Evolutionary conservation across 768 basidiomycete species (phyloP), one percentile per base, ranked within the genome.

Genomic region (Crucibulum laeve): DNA sequence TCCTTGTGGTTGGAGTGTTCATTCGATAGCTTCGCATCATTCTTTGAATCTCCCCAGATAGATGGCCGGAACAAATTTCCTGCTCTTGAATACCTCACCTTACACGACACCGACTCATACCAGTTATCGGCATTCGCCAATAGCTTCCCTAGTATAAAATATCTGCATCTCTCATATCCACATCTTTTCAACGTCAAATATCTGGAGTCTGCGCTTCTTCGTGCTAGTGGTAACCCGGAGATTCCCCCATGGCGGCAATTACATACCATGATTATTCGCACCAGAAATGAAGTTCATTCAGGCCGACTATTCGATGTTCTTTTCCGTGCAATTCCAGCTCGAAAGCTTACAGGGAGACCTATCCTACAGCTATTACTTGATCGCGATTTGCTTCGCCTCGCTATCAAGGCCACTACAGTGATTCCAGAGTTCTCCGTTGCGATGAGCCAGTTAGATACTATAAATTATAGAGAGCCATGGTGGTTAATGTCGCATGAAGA

Each of bases 1-100:
- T 61, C 67, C 1, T 52, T 70, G 14, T 67, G 66, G 63, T 50
- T 69, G 26, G 47, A 64, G 24, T 61, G 56, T 42, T 55, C 54
- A 6, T 55, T 49, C 14, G 53, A 58, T 42, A 48, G 32, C 14
- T 57, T 59, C 35, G 43, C 43, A 13, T 46, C 36, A 18, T 44
- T 61, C 14, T 54, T 60, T 28, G 46, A 52, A 22, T 46, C 59
- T 7, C 47, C 50, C 1, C 58, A 55, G 30, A 49, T 60, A n/a
- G 34, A 37, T 4, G 43, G 46, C 10, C 33, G 15, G 14, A 49
- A 48, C 23, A 59, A 57, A 43, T 67, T 67, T 26, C 63, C 60
- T 10, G 25, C 50, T 2, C 57, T 70, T 23, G 50, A 56, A 41
- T 69, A 68, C 48, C 54, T 70, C 18, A 69, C 67, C 22, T 46